Conservation (phyloP, 768 basidiomycete genomes). For the Pholiota molesta region DNA sequence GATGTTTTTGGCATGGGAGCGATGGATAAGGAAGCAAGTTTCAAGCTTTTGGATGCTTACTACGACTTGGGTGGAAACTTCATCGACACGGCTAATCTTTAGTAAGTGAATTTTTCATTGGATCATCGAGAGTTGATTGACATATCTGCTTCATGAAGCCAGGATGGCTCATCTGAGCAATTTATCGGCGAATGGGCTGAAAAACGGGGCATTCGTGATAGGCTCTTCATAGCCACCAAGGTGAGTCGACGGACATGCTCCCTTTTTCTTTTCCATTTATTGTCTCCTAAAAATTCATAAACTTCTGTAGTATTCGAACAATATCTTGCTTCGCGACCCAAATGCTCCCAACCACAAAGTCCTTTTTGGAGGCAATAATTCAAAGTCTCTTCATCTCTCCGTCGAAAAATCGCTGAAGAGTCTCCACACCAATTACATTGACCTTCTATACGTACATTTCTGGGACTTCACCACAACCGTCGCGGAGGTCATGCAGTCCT, state of each 20-base stretch:
- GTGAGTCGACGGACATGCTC: constrained; percentile 21
- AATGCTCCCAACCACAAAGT: constrained; percentile 29
- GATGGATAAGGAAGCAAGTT: constrained; percentile 44
- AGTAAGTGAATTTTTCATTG: constrained; percentile 28
- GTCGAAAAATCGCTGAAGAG: constrained; percentile 47
- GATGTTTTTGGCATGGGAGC: constrained; percentile 30
- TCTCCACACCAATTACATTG: constrained; percentile 47
- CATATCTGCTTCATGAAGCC: constrained; percentile 28
- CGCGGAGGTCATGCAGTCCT: constrained; percentile 57
- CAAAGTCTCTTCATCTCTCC: constrained; percentile 37
- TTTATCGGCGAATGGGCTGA: constrained; percentile 59
- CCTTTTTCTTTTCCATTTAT: no score
- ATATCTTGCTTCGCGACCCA: constrained; percentile 29
- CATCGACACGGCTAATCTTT: constrained; percentile 51
- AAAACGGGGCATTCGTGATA: constrained; percentile 45
- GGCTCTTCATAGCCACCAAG: constrained; percentile 51
- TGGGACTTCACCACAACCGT: constrained; percentile 57
- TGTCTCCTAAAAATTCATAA: no score
- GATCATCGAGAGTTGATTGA: not conserved
- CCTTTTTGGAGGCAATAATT: constrained; percentile 50
- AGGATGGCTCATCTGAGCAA: constrained; percentile 56
- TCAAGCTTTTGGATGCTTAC: constrained; percentile 50
- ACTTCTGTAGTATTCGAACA: constrained; percentile 30
- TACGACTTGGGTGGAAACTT: constrained; percentile 49
- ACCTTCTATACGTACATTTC: constrained; percentile 48